phyloP scores from a whole-genome alignment of 495 filamentous ascomycete species.

The Corynascus novoguineensis region DNA sequence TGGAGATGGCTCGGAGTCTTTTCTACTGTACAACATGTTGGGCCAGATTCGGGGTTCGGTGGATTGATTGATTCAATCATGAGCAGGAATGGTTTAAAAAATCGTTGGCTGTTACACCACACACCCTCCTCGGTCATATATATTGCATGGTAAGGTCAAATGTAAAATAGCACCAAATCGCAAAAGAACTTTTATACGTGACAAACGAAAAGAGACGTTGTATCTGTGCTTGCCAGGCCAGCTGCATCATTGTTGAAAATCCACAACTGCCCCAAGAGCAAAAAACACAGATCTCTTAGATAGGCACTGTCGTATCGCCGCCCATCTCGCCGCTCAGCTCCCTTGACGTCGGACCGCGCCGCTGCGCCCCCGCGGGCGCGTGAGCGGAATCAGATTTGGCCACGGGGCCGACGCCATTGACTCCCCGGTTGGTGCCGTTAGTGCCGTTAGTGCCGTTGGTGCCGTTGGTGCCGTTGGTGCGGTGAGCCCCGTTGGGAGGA shows the following conservation, averaged over 20 bases:
- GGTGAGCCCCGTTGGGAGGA: too few species aligned
- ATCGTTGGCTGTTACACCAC: too few species aligned
- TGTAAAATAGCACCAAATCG: neutral
- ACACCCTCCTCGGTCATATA: slow-evolving; percentile 9
- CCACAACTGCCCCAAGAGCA: neutral
- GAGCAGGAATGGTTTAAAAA: neutral
- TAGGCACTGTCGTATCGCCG: slow-evolving; percentile 40
- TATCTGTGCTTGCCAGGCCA: neutral
- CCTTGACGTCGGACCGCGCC: slow-evolving; percentile 42
- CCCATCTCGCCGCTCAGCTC: slow-evolving; percentile 52
- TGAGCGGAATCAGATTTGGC: slow-evolving; percentile 7
- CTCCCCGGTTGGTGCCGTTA: neutral
- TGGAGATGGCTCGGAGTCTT: slow-evolving; percentile 1
- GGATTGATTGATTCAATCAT: neutral
- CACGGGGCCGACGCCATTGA: slow-evolving; percentile 13
- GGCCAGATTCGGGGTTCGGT: neutral
- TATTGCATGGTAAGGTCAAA: neutral
- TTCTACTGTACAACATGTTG: too few species aligned
- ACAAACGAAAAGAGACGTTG: neutral
- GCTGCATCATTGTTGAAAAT: slow-evolving; percentile 3
- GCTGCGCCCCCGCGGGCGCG: slow-evolving; percentile 20
- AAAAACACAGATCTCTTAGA: neutral
- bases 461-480: neutral
- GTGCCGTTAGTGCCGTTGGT: slow-evolving; percentile 8
- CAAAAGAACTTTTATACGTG: neutral